Conservation (phyloP, 2,329 filamentous ascomycete genomes). For the Gaeumannomyces sp. region DNA sequence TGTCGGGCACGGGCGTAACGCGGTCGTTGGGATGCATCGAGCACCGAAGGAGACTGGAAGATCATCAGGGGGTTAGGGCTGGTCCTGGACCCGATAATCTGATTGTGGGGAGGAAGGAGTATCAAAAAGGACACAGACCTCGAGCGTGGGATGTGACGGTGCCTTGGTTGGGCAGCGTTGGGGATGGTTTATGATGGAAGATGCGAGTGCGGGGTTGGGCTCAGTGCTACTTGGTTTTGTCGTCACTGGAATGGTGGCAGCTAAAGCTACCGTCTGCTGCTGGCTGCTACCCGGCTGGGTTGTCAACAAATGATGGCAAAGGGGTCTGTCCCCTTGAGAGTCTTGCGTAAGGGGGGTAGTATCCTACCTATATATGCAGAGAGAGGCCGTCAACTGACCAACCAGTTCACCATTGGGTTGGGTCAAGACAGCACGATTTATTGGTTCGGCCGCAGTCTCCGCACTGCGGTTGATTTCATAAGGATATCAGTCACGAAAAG, state of each 20-base stretch:
- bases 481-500: not conserved
- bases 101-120: not conserved
- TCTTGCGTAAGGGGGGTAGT: no score
- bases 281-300: no score
- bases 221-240: no score
- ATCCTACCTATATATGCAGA: no score
- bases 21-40: not conserved
- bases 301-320: no score
- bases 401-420: no score
- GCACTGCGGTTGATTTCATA: not conserved
- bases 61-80: not conserved
- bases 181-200: not conserved
- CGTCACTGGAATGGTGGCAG: no score
- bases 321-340: no score
- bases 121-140: not conserved
- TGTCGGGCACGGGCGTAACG: not conserved
- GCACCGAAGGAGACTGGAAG: not conserved
- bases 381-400: no score
- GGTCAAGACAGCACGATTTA: no score
- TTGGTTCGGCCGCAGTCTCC: not conserved
- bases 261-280: no score
- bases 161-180: not conserved
- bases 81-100: not conserved
- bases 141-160: not conserved
- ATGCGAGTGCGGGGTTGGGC: no score